Evolutionary conservation across 1,284 basidiomycete genomes (phyloP).

Genomic region (Marasmius oreades): DNA sequence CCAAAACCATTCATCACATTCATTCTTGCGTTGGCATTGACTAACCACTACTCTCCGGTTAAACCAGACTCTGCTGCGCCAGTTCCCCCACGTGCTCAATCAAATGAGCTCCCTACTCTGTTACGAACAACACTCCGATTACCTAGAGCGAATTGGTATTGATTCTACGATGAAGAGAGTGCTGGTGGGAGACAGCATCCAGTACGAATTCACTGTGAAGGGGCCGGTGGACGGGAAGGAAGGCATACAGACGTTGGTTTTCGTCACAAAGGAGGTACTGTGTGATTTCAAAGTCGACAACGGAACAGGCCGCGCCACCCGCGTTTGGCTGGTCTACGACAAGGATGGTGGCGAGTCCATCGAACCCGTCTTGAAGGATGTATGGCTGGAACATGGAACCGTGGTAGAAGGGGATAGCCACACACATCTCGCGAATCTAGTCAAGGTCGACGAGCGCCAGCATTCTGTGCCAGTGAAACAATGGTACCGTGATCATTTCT

Average conservation of each 20-base stretch:
- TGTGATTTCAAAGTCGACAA: constrained; percentile 4
- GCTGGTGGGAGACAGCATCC: neutral
- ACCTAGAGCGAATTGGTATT: neutral
- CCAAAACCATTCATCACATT: neutral
- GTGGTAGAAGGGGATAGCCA: neutral
- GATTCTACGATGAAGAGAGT: neutral
- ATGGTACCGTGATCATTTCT: neutral
- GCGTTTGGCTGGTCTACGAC: constrained; percentile 1
- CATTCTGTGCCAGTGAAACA: neutral
- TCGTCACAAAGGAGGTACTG: neutral
- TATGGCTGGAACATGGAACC: neutral
- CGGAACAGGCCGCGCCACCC: neutral
- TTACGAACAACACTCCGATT: neutral
- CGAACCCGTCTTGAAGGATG: constrained; percentile 2
- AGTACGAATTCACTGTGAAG: neutral
- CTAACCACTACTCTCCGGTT: neutral
- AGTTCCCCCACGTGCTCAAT: too few relatives aligned
- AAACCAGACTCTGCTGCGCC: too few relatives aligned
- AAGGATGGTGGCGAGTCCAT: neutral
- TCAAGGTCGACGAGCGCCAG: neutral
- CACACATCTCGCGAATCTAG: neutral
- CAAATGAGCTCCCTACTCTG: neutral
- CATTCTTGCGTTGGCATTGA: neutral
- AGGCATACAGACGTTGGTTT: neutral
- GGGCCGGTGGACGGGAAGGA: neutral